Evolutionary conservation across 2,329 filamentous ascomycete genomes (phyloP), one percentile per base, ranked within the genome.

Genomic region (Monilinia fructigena): DNA sequence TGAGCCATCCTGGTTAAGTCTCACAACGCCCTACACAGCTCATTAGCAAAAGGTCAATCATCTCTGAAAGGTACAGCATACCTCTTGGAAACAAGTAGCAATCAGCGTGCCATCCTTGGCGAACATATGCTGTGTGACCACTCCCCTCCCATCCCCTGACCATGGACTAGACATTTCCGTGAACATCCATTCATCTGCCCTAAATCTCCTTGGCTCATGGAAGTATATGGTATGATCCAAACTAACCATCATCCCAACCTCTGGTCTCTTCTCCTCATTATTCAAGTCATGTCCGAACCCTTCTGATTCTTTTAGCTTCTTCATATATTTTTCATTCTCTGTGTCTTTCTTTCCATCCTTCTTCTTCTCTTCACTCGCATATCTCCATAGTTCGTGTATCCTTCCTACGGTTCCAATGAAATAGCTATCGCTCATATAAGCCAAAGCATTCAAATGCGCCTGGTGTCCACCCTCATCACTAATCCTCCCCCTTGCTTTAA

Each of bases 371-470:
- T 69, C 67, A 2, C 48, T 78, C 2, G 84, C 86, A 76, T 91
- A 92, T 18, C 91, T 84, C 85, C 90, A 93, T 47, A 97, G 83
- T 66, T 86, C 84, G 78, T 97, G 93, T 65, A 93, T 88, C 26
- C 92, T 86, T 38, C 89, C 83, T 10, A 97, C 86, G 2, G 93
- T 97, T 50, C 91, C 93, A 77, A 98, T 93, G 79, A 99, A 98
- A 80, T 91, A 95, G 75, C 86, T 90, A 79, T 98, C 94, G 35
- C 89, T 92, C 81, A 98, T 91, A 80, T 98, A 99, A 31, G 94
- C 94, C 69, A 99, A 82, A 11, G 95, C 95, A 48, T 86, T 89
- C 47, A 97, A 82, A 76, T 98, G 93, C 14, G 93, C 92, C 73
- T 90, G 85, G 70, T 89, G 86, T 1, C 92, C 92, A 26, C 91